Percentiles rank a stretch among this genome's conserved stretches.
Conservation (phyloP, 2,329 filamentous ascomycete species). For the Calonectria pteridis region DNA sequence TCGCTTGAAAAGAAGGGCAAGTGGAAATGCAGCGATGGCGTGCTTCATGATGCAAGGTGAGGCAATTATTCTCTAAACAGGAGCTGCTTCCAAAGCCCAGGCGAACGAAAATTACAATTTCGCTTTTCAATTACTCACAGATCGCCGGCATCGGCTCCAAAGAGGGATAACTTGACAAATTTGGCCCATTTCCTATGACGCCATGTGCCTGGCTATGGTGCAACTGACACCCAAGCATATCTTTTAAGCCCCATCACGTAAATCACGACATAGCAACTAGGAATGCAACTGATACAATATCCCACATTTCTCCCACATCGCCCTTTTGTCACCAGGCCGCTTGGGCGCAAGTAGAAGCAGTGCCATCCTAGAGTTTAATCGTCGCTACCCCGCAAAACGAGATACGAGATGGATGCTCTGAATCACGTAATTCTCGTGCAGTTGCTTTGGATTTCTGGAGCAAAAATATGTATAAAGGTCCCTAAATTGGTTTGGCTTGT, state of each 20-base stretch:
- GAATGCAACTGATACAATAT: neutral
- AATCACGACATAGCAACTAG: constrained; percentile 24
- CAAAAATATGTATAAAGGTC: constrained; percentile 10
- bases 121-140: neutral
- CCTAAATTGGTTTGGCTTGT: neutral
- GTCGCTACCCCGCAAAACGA: constrained; percentile 3
- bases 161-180: constrained; percentile 3
- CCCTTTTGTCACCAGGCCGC: neutral
- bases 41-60: neutral
- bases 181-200: constrained; percentile 13
- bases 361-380: neutral
- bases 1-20: neutral
- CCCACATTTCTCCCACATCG: constrained; percentile 14
- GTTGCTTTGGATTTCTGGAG: neutral
- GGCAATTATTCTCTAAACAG: neutral
- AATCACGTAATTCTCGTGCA: constrained; percentile 22
- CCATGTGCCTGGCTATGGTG: constrained; percentile 24
- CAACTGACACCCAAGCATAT: neutral
- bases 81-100: neutral
- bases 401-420: neutral
- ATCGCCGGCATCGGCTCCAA: constrained; percentile 4
- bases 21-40: neutral
- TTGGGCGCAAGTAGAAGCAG: neutral
- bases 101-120: neutral
- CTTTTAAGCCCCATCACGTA: neutral